Evolutionary conservation across 108 stramenopile species (phyloP).

Genomic region (Nitzschia sp.): DNA sequence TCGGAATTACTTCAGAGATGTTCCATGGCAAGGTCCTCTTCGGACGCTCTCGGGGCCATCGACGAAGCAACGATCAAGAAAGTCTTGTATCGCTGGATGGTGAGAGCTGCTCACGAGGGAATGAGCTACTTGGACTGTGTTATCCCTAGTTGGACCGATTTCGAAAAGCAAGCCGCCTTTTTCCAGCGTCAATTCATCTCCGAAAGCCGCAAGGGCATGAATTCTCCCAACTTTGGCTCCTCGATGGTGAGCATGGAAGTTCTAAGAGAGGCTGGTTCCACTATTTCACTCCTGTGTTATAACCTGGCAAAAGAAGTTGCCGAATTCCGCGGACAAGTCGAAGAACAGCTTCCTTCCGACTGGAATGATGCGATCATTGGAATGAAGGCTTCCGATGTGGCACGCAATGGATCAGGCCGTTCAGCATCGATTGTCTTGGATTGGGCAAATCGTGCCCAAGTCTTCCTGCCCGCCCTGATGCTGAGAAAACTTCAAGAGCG

Average conservation of each 20-base stretch:
- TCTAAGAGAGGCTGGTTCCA: conserved; percentile 73
- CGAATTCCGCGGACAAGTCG: conserved; percentile 47
- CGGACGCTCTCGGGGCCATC: conserved; percentile 51
- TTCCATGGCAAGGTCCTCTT: conserved; percentile 41
- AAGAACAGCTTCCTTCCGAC: conserved; percentile 49
- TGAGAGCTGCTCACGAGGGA: conserved; percentile 74
- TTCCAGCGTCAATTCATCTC: conserved; percentile 87
- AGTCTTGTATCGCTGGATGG: conserved; percentile 83
- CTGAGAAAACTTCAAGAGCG: conserved; percentile 58
- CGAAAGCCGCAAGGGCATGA: conserved; percentile 55
- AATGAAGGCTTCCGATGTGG: conserved; percentile 41
- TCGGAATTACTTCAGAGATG: conserved; percentile 66
- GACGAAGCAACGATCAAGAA: conserved; percentile 51
- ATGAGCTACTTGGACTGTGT: conserved; percentile 70
- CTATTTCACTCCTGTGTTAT: conserved; percentile 67
- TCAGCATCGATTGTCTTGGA: conserved; percentile 46
- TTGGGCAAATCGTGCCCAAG: conserved; percentile 63
- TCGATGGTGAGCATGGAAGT: conserved; percentile 70
- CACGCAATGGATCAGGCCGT: conserved; percentile 38
- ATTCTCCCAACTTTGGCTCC: conserved; percentile 26
- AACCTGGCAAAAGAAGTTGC: conserved; percentile 64
- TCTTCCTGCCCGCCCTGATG: conserved; percentile 38
- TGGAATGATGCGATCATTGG: conserved; percentile 71
- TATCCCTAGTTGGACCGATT: conserved; percentile 85
- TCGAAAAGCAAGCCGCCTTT: conserved; percentile 55